Conservation (phyloP, 2,329 filamentous ascomycete genomes). For the Paecilomyces variotii region DNA sequence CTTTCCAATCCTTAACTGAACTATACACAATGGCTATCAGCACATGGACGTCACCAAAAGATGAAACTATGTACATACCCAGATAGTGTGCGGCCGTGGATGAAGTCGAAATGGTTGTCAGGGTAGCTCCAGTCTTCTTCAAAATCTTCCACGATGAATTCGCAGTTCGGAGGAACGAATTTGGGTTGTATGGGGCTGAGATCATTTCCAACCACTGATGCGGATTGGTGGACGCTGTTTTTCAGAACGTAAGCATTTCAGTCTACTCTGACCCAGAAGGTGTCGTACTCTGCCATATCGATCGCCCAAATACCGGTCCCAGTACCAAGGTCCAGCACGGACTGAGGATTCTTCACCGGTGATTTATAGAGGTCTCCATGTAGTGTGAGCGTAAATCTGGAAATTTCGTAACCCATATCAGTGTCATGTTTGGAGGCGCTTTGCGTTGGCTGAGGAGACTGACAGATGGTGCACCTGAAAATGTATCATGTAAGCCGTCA, state of each 20-base stretch:
- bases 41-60: not conserved
- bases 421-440: slow-evolving; percentile 4
- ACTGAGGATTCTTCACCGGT: slow-evolving; percentile 4
- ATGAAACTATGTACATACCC: slow-evolving; percentile 7
- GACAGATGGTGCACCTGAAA: not conserved
- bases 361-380: slow-evolving; percentile 4
- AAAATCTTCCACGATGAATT: slow-evolving; percentile 51
- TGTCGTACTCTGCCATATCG: slow-evolving; percentile 2
- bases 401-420: slow-evolving; percentile 4
- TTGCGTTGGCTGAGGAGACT: not conserved
- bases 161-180: slow-evolving; percentile 46
- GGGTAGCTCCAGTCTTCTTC: slow-evolving; percentile 51
- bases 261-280: not conserved
- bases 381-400: slow-evolving; percentile 3
- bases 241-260: not conserved
- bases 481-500: not conserved
- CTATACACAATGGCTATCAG: slow-evolving; percentile 11
- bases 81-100: slow-evolving; percentile 52
- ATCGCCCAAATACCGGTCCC: slow-evolving; percentile 9
- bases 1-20: slow-evolving; percentile 50
- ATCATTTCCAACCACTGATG: slow-evolving; percentile 7
- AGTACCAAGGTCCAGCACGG: slow-evolving; percentile 8
- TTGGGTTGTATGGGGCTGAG: slow-evolving; percentile 6
- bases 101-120: slow-evolving; percentile 46
- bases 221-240: not conserved